Conservation (phyloP, 495 filamentous ascomycete genomes). For the Aspergillus cristatus region DNA sequence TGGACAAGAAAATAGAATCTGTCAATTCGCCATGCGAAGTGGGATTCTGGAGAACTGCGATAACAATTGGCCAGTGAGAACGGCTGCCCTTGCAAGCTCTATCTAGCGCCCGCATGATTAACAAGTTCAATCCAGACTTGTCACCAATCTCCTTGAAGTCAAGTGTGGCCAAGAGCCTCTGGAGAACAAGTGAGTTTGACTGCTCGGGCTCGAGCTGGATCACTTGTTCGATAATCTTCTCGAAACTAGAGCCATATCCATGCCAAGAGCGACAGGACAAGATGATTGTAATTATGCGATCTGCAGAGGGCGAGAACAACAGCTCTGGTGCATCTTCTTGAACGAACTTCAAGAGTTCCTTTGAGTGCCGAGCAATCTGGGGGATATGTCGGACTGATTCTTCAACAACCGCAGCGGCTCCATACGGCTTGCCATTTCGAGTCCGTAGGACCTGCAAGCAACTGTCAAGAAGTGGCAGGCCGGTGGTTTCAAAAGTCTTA, state of each 20-base stretch:
- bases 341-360: slow-evolving; percentile 32
- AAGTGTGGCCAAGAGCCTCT: slow-evolving; percentile 31
- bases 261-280: slow-evolving; percentile 32
- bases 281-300: slow-evolving; percentile 32
- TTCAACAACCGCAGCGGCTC: slow-evolving; percentile 58
- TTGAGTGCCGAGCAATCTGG: slow-evolving; percentile 23
- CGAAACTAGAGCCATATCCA: slow-evolving; percentile 31
- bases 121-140: slow-evolving; percentile 19
- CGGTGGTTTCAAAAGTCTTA: slow-evolving; percentile 18
- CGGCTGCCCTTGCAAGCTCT: slow-evolving; percentile 30
- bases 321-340: slow-evolving; percentile 40
- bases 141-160: slow-evolving; percentile 31
- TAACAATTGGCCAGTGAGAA: slow-evolving; percentile 35
- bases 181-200: slow-evolving; percentile 29
- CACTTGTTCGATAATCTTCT: slow-evolving; percentile 28
- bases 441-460: slow-evolving; percentile 41
- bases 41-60: slow-evolving; percentile 36
- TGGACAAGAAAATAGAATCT: slow-evolving; percentile 32
- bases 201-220: slow-evolving; percentile 29
- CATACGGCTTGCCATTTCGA: slow-evolving; percentile 76
- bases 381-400: slow-evolving; percentile 36
- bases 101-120: slow-evolving; percentile 30
- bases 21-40: slow-evolving; percentile 32
- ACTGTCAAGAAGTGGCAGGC: slow-evolving; percentile 33
- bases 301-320: slow-evolving; percentile 45